A percentile compares a stretch with the other conserved stretches of the same genome.
Conservation (phyloP, 305 asterid species). For the Fraxinus velutina region DNA sequence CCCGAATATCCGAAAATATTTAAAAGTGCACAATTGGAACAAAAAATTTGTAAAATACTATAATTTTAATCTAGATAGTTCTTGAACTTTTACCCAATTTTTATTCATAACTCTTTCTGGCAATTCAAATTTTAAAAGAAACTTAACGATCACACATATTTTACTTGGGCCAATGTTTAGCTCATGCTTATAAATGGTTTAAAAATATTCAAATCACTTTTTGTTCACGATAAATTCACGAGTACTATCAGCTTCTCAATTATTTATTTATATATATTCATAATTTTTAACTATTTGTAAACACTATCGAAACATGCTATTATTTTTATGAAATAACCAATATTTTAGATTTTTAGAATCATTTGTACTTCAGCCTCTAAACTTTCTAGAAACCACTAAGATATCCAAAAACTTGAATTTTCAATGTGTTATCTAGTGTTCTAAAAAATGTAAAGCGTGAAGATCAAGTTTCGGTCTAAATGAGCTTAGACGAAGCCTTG, state of each 20-base stretch:
- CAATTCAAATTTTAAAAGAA: background rate
- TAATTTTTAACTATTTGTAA: background rate
- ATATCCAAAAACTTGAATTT: background rate
- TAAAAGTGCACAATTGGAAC: background rate
- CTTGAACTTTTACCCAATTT: background rate
- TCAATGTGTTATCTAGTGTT: background rate
- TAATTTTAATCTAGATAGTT: background rate
- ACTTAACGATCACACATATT: background rate
- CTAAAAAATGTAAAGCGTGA: too few species aligned
- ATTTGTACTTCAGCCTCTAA: background rate
- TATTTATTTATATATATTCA: background rate
- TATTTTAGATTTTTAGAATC: background rate
- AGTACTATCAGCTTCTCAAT: background rate
- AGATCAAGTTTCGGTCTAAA: too few species aligned
- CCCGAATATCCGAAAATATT: background rate
- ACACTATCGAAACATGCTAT: background rate
- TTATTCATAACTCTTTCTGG: background rate
- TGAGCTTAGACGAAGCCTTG: too few species aligned
- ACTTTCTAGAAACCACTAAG: background rate
- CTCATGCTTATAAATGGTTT: too few species aligned
- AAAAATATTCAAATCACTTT: background rate
- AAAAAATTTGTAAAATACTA: background rate
- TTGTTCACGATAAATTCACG: background rate
- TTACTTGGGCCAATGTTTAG: background rate
- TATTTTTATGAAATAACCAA: background rate